A percentile compares a stretch with the other conserved stretches of the same genome.
phyloP scores from a whole-genome alignment of 176 grass and related monocot species.

The Elymus sibiricus region DNA sequence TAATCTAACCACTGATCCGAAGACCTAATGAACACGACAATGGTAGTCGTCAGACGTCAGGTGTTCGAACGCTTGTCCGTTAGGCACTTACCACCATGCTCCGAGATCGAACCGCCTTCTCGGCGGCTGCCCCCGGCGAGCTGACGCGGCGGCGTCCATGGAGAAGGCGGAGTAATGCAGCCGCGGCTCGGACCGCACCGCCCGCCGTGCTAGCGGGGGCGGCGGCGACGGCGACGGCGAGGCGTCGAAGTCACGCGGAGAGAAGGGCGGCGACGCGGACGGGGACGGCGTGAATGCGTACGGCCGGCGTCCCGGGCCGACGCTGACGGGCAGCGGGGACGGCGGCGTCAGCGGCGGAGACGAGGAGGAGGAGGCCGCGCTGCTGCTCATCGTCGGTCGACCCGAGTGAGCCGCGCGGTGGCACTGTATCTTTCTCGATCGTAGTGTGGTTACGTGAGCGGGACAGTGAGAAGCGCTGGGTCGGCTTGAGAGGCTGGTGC shows the following conservation, averaged over 20 bases:
- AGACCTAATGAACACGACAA: background rate
- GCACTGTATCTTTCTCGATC: background rate
- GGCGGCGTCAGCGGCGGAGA: background rate
- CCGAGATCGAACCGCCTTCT: background rate
- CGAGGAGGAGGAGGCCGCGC: background rate
- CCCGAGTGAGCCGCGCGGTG: too few species aligned
- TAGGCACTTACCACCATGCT: background rate
- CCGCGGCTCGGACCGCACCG: background rate
- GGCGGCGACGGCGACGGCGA: background rate
- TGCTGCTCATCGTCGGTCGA: constrained; percentile 11
- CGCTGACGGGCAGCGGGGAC: constrained; percentile 1
- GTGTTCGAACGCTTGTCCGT: background rate
- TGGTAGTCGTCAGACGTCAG: too few species aligned
- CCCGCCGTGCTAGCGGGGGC: background rate
- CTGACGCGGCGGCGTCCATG: background rate
- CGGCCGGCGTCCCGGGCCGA: background rate
- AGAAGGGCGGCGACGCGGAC: background rate
- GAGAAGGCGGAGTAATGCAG: background rate
- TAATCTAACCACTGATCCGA: background rate
- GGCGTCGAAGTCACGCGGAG: background rate
- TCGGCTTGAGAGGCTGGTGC: background rate
- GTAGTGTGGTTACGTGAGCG: too few species aligned
- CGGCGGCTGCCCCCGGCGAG: background rate
- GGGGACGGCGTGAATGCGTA: constrained; percentile 10
- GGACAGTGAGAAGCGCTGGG: background rate